phyloP scores from a whole-genome alignment of 2,329 filamentous ascomycete genomes.

The Colletotrichum sansevieriae region DNA sequence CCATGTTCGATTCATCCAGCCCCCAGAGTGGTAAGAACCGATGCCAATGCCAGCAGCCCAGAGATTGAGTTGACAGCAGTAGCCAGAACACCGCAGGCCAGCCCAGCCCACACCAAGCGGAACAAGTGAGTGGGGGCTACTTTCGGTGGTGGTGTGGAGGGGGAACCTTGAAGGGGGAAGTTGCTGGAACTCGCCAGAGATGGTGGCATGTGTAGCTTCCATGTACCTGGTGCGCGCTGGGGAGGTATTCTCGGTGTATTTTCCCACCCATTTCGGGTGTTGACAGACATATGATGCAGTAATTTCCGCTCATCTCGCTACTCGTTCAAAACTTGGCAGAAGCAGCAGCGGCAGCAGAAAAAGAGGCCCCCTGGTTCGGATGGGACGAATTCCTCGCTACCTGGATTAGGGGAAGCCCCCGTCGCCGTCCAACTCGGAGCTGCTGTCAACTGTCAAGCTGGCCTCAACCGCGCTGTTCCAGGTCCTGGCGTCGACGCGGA shows the following conservation, averaged over 20 bases:
- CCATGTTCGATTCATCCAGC: background rate
- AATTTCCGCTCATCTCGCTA: slow-evolving; percentile 11
- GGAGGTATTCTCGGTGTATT: slow-evolving; percentile 39
- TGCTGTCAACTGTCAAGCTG: slow-evolving; percentile 10
- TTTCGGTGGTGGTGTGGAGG: slow-evolving; percentile 10
- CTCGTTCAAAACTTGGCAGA: slow-evolving; percentile 4
- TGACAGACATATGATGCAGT: slow-evolving; percentile 35
- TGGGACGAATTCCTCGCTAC: slow-evolving; percentile 11
- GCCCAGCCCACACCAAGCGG: background rate
- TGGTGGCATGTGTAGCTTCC: background rate
- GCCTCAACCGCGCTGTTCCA: slow-evolving; percentile 1
- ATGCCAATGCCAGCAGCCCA: background rate
- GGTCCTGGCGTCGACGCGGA: background rate
- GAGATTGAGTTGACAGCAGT: slow-evolving; percentile 5
- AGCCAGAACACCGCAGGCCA: slow-evolving; percentile 5
- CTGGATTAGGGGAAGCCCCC: background rate
- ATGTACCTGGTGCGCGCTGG: slow-evolving; percentile 9
- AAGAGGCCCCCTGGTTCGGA: slow-evolving; percentile 28
- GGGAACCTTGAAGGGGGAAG: slow-evolving; percentile 8
- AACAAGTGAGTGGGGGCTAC: background rate
- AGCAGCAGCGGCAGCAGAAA: background rate
- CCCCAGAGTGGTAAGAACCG: background rate
- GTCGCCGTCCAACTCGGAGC: background rate
- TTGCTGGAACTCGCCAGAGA: slow-evolving; percentile 27
- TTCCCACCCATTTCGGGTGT: no score